Base-by-base conservation (phyloP, 2,329 filamentous ascomycete species). In the Fusarium drepaniforme region DNA sequence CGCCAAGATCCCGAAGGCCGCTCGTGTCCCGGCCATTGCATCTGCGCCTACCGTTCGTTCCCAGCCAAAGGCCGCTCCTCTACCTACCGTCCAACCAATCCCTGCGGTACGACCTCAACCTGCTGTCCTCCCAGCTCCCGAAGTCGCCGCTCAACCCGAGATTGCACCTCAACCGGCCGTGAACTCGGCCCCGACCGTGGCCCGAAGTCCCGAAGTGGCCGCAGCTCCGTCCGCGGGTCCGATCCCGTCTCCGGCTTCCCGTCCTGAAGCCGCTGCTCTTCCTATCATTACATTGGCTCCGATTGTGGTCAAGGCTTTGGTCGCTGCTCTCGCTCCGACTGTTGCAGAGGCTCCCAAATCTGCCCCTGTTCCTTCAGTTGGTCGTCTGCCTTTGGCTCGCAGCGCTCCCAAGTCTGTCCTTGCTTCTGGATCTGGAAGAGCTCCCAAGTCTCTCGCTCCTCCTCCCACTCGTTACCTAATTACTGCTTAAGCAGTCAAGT, bases 261-360 rank as follows among this genome's bases (percentile, higher is more conserved):
- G 40, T 16, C 70, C 70, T 18, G 18, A 42, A 8, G 30, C 51
- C 25, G 71, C 75, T n/a, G 64, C 61, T 57, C 13, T 73, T 2
- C 76, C 76, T 13, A 16, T 59, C 16, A 53, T 72, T 8, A 30
- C 65, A 15, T 37, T 75, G 8, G 74, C 59, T 1, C 76, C 76
- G 5, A 67, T 72, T 5, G 66, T 78, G 12, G 67, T 56, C 4
- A 49, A 51, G 3, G 67, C 64, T 3, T 40, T 77, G 44, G 30
- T 42, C 2, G 67, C 61, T 18, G 68, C 51, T 21, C 38, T 77
- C 2, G 28, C 46, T 6, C 72, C 76, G 6, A 35, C 49, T 3
- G 44, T 63, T 7, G 66, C 62, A 2, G 46, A 68, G 1, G 25
- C 57, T 1, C 74, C 76, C 9, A 37, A 64, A 13, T 44, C 59